Conservation (phyloP, 306 rosid genomes). For the Gleditsia sinensis region DNA sequence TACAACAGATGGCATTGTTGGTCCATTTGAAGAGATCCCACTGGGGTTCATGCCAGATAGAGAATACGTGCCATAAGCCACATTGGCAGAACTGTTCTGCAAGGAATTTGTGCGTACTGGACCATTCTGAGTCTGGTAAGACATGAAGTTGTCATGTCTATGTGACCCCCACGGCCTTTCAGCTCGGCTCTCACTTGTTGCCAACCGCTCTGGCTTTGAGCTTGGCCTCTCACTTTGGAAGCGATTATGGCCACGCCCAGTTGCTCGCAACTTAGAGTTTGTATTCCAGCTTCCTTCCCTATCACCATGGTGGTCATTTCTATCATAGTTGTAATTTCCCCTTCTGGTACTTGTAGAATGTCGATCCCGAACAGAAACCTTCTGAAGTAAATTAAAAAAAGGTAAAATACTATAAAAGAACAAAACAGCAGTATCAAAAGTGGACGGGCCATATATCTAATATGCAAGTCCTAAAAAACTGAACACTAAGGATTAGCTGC, state of each 20-base stretch:
- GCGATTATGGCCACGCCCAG: conserved; percentile 74
- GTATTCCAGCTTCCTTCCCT: conserved; percentile 91
- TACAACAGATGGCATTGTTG: conserved; percentile 73
- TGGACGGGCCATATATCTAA: background rate
- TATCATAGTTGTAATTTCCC: conserved; percentile 74
- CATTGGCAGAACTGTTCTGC: conserved; percentile 60
- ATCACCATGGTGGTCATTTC: conserved; percentile 78
- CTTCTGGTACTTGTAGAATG: conserved; percentile 72
- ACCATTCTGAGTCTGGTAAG: conserved; percentile 74
- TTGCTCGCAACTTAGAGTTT: conserved; percentile 65
- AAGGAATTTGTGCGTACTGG: conserved; percentile 67
- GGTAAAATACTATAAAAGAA: background rate
- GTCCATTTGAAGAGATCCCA: conserved; percentile 79
- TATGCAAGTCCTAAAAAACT: background rate
- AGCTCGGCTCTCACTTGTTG: conserved; percentile 65
- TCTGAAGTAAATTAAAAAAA: conserved; percentile 51
- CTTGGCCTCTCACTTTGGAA: conserved; percentile 67
- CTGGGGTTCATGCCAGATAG: conserved; percentile 70
- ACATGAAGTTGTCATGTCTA: conserved; percentile 59
- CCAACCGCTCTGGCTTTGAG: conserved; percentile 67
- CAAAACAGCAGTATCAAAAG: background rate
- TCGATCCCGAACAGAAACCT: conserved; percentile 72
- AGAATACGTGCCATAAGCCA: conserved; percentile 77
- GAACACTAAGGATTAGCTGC: background rate
- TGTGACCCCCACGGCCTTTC: conserved; percentile 85